Evolutionary conservation across 2,329 filamentous ascomycete species (phyloP), one percentile per base, ranked within the genome.

Genomic region (Fusarium hainanense): DNA sequence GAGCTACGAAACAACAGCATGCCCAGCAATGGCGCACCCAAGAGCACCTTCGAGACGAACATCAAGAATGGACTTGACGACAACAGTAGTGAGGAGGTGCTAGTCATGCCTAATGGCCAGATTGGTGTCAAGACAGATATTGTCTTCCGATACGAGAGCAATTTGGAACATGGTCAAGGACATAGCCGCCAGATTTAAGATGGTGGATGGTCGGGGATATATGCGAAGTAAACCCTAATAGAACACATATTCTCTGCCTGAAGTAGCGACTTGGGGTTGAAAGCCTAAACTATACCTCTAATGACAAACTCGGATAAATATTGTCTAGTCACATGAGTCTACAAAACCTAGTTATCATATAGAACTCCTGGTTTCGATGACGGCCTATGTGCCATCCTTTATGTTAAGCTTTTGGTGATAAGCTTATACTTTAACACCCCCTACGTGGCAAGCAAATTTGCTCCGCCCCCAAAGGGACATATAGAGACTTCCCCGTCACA

Each of bases 41-140:
- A 70, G 20, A 49, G 44, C 1, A 43, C 34, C 2, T 70, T 69
- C 13, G 62, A 69, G 20, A 70, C 63, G 0, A 57, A 56, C 0
- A 70, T 56, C 0, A 70, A 70, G 11, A 70, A 56, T 23, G 52
- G 62, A 0, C 7, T 70, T 2, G 57, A 50, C 0, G 48, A 68
- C 3, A 70, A 70, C 2, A 69, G 67, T 1, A 69, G 67, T 4
- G 67, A 69, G 12, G 67, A 69, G 18, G 62, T 37, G 0, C 23
- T 69, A 7, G 67, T 69, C 1, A 63, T 67, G 27, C 58, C 67
- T 0, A 44, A 13, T 6, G 67, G 67, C 0, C 50, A 68, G 2
- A 69, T 69, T n/a, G 67, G 63, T 21, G 67, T 69, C 3, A 59
- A 63, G 49, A 69, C 67, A 1, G 67, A 69, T 40, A 70, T 69